phyloP scores from a whole-genome alignment of 257 asterid species.

The Thymus mandschuricus region DNA sequence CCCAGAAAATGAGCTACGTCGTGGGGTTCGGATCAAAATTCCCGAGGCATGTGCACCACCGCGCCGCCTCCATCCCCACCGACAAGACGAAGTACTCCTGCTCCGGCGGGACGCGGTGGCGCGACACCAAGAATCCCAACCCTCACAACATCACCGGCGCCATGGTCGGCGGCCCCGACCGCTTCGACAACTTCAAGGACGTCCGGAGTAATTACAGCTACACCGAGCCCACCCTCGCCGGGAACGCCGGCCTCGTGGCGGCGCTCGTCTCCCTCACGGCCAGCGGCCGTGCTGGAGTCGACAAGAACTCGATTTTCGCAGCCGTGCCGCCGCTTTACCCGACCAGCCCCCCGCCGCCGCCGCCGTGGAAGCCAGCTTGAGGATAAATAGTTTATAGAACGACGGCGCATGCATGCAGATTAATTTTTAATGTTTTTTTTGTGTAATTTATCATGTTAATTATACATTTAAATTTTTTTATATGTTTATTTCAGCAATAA shows the following conservation, averaged over 20 bases:
- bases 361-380: conserved; percentile 70
- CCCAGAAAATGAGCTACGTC: conserved; percentile 77
- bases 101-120: conserved; percentile 77
- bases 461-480: neutral
- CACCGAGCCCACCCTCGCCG: conserved; percentile 88
- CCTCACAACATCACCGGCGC: conserved; percentile 76
- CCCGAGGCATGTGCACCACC: conserved; percentile 83
- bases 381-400: neutral
- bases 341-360: conserved; percentile 73
- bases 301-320: conserved; percentile 67
- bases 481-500: neutral
- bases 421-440: neutral
- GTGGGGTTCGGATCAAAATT: conserved; percentile 72
- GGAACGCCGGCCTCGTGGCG: conserved; percentile 90
- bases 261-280: conserved; percentile 75
- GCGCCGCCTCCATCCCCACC: conserved; percentile 79
- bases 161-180: conserved; percentile 92
- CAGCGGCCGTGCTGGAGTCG: conserved; percentile 59
- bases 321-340: conserved; percentile 78
- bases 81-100: conserved; percentile 62
- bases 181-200: conserved; percentile 70
- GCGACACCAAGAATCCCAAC: conserved; percentile 54
- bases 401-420: neutral
- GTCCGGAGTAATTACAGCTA: conserved; percentile 61
- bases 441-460: neutral